Conservation (phyloP, 345 rosid species). For the Salix arbutifolia region DNA sequence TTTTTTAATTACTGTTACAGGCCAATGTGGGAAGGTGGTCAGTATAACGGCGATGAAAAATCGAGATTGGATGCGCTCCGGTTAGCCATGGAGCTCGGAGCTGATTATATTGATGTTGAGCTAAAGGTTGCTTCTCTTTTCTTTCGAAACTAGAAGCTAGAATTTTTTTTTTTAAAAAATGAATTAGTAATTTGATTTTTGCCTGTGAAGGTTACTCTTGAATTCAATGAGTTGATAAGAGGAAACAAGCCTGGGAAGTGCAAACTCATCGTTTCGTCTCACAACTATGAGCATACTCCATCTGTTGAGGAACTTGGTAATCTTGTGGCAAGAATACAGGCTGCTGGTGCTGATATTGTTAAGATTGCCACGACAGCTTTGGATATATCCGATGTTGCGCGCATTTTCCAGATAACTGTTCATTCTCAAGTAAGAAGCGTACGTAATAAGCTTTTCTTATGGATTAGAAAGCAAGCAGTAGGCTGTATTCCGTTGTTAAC, state of each 20-base stretch:
- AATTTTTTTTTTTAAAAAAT: neutral
- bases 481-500: neutral
- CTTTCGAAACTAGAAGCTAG: neutral
- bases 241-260: constrained; percentile 69
- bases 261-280: constrained; percentile 77
- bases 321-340: constrained; percentile 68
- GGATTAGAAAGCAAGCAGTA: neutral
- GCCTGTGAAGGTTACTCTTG: constrained; percentile 62
- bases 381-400: constrained; percentile 83
- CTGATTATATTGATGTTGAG: constrained; percentile 90
- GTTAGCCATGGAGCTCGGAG: constrained; percentile 88
- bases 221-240: constrained; percentile 47
- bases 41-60: constrained; percentile 78
- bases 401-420: constrained; percentile 74
- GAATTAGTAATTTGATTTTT: neutral
- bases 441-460: constrained; percentile 6
- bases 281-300: constrained; percentile 82
- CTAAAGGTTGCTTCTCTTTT: constrained; percentile 55
- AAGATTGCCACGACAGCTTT: constrained; percentile 86
- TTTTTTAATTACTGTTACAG: constrained; percentile 24
- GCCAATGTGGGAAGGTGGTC: constrained; percentile 96
- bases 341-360: constrained; percentile 83
- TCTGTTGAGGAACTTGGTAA: constrained; percentile 71
- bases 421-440: constrained; percentile 72
- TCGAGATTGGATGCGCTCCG: constrained; percentile 56